Evolutionary conservation across 164 flowering plant genomes (phyloP).

Genomic region (Taxillus chinensis): DNA sequence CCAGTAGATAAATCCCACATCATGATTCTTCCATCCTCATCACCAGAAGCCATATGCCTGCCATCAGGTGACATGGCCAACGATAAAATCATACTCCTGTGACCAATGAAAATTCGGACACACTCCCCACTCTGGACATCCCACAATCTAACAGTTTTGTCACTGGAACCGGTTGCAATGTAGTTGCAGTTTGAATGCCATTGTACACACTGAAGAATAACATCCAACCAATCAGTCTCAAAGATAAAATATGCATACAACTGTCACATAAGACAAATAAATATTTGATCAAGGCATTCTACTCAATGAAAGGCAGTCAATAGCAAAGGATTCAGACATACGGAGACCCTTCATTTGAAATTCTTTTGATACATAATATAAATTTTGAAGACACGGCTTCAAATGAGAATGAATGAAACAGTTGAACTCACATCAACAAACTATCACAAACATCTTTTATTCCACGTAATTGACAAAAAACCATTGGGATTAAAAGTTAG

Average conservation of each 20-base stretch:
- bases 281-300: too few relatives aligned
- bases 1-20: constrained; percentile 98
- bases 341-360: too few relatives aligned
- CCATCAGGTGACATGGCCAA: constrained; percentile 99
- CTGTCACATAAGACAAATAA: too few relatives aligned
- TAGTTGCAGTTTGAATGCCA: constrained; percentile 99
- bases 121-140: constrained; percentile 96
- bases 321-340: too few relatives aligned
- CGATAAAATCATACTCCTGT: constrained; percentile 79
- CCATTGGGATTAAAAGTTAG: too few relatives aligned
- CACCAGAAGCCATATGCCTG: constrained; percentile 96
- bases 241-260: not conserved
- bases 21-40: constrained; percentile 97
- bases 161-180: constrained; percentile 95
- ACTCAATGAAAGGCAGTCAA: too few relatives aligned
- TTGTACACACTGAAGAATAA: constrained; percentile 67
- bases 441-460: too few relatives aligned
- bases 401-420: too few relatives aligned
- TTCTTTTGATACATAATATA: too few relatives aligned
- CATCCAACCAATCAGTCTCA: constrained; percentile 2
- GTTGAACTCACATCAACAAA: too few relatives aligned
- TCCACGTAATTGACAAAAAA: too few relatives aligned
- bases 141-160: constrained; percentile 95
- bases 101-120: constrained; percentile 92
- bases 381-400: too few relatives aligned